These are phyloP conservation scores for Coniochaeta hoffmannii DNA, from an alignment of 2,329 filamentous ascomycete species.

Conservation along the genomic window DNA sequence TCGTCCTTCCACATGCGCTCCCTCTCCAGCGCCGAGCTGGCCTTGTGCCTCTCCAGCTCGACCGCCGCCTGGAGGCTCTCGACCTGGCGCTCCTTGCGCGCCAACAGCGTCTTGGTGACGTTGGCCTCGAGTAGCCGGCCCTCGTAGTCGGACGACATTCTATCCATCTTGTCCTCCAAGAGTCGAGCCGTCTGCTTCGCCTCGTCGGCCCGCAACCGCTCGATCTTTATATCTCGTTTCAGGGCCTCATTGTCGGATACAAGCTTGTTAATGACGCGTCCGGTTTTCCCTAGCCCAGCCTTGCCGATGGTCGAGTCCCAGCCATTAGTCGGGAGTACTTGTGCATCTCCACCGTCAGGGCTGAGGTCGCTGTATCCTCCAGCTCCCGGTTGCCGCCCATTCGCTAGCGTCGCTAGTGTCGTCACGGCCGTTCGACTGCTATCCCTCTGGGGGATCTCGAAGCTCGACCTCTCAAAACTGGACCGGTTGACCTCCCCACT, in stretches of 20 bases:
- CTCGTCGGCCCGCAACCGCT: constrained; percentile 59
- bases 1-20: constrained; percentile 57
- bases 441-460: constrained; percentile 3
- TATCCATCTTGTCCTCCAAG: constrained; percentile 64
- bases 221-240: constrained; percentile 64
- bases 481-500: constrained; percentile 8
- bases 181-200: constrained; percentile 61
- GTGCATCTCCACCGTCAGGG: not conserved
- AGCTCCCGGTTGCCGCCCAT: constrained; percentile 4
- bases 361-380: not conserved
- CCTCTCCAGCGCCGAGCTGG: constrained; percentile 49
- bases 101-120: constrained; percentile 63
- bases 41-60: constrained; percentile 55
- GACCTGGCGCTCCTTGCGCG: constrained; percentile 67
- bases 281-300: constrained; percentile 65
- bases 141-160: constrained; percentile 61
- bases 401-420: constrained; percentile 18
- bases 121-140: constrained; percentile 60
- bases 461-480: constrained; percentile 16
- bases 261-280: constrained; percentile 71
- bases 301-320: constrained; percentile 64
- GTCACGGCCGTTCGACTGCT: constrained; percentile 3
- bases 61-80: constrained; percentile 59
- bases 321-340: constrained; percentile 11
- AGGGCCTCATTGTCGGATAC: constrained; percentile 75